Evolutionary conservation across 1,139 yeast genomes (phyloP).

Genomic region (Hyphopichia khmerensis): DNA sequence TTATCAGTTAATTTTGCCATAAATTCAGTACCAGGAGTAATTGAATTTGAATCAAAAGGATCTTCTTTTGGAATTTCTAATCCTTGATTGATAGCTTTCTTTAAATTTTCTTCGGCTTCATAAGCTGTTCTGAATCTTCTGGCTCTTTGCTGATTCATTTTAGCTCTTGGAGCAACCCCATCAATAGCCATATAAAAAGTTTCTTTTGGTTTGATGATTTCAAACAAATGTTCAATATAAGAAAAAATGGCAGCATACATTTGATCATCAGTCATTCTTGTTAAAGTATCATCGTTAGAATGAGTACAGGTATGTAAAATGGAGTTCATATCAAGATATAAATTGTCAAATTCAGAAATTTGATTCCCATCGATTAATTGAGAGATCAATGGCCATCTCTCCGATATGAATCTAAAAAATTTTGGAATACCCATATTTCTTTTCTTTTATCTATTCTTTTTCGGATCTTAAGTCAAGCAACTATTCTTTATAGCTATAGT

Average conservation of each 20-base stretch:
- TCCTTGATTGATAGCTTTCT: constrained; percentile 63
- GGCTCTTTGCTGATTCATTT: constrained; percentile 98
- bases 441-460: background rate
- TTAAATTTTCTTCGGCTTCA: constrained; percentile 80
- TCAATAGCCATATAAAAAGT: constrained; percentile 97
- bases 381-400: constrained; percentile 97
- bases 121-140: constrained; percentile 94
- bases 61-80: constrained; percentile 65
- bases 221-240: constrained; percentile 90
- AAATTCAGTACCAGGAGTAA: constrained; percentile 98
- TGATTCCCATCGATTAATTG: constrained; percentile 82
- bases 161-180: constrained; percentile 99
- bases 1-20: constrained; percentile 88
- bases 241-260: constrained; percentile 92
- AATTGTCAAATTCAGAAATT: constrained; percentile 91
- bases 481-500: background rate
- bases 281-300: constrained; percentile 61
- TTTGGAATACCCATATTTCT: constrained; percentile 80
- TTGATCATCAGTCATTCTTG: constrained; percentile 80
- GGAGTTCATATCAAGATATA: constrained; percentile 96
- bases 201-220: constrained; percentile 80
- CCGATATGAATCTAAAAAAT: constrained; percentile 93
- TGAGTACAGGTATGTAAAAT: constrained; percentile 93
- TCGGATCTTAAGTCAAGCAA: background rate
- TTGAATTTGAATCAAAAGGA: constrained; percentile 91